Base-by-base conservation (phyloP, 2,329 filamentous ascomycete genomes). In the Paraphoma sp. region DNA sequence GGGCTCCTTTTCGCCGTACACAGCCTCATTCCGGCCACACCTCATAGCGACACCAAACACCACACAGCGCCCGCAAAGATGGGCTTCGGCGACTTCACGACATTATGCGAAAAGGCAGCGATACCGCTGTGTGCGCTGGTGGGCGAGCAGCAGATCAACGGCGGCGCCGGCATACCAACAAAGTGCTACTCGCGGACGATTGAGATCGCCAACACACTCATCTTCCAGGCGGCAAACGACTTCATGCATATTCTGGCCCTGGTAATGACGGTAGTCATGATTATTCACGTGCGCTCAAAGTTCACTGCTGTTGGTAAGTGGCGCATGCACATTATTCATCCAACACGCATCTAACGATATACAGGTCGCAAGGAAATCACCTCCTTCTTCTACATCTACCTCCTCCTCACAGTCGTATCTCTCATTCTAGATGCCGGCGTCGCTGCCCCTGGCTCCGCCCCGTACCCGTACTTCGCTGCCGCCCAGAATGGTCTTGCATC, bases 371-470 rank as follows among this genome's bases (percentile, higher is more conserved):
- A 88, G 77, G 87, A 89, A 70, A 89, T 89, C 71, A 90, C 92
- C 48, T 91, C 90, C 47, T 98, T 99, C 83, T 99, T 99, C 84
- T 98, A 98, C 82, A 84, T 96, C 63, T 99, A 96, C 82, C 90
- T 97, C 84, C 83, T 94, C 38, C 86, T 98, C 49, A 96, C 93
- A 28, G 89, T 95, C 76, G 84, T 90, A 72, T 97, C 94, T 8
- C 87, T 99, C 61, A 85, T 95, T 67, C 88, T 99, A 71, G 95
- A 99, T 72, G 91, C 94, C 50, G 95, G 95, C 48, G 95, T 98
- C 46, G 88, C 96, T 17, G 92, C 94, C 4, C 91, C 93, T 0
- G 89, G 90, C 54, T 92, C 89, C 49, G 83, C 80, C 2, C 86
- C 92, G 0, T 97, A 93, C 70, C 90, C 93, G 0, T 99, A 97